Evolutionary conservation across 2,329 filamentous ascomycete genomes (phyloP), one percentile per base, ranked within the genome.

Genomic region (Xylaria sp.): DNA sequence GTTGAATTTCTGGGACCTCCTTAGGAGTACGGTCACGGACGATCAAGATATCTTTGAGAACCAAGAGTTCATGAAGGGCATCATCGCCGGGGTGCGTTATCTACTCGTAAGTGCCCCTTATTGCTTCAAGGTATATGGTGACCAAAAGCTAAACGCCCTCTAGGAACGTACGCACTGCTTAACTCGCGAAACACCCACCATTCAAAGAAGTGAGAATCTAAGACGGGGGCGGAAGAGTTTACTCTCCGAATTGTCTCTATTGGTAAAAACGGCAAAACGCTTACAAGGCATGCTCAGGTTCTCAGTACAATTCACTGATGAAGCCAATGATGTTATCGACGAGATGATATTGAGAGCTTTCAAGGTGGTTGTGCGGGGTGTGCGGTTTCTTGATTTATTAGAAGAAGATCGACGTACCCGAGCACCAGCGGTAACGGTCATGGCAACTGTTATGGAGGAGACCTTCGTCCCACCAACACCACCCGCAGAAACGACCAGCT

Each of bases 321-420:
- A 87, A 47, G 82, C 90, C 12, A 92, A 92, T 71, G 87, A 91
- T 70, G 86, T 94, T 60, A 86, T 97, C 60, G 94, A 98, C 72
- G 92, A 97, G 75, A 92, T 98, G 86, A 91, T 98, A 23, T 80
- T 96, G 56, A 95, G 94, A 76, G 94, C 94, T 0, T 98, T 97
- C 80, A 93, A 91, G 73, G 93, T 98, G 55, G 91, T 97, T n/a
- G 94, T 89, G 50, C 89, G 94, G 71, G 93, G 92, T 14, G 92
- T 97, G 25, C 86, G 90, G 46, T 98, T 99, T 72, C 83, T 97
- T 43, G 95, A 99, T 70, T 84, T 94, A 2, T 89, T 95, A 79
- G 89, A 91, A 38, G 90, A 87, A 15, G 86, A 89, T 69, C 77
- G 82, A 49, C 79, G 80, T 61, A 74, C 78, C 42, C 79, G 83